Evolutionary conservation across 2,329 filamentous ascomycete species (phyloP).

Genomic region (Sordariomycetes sp.): DNA sequence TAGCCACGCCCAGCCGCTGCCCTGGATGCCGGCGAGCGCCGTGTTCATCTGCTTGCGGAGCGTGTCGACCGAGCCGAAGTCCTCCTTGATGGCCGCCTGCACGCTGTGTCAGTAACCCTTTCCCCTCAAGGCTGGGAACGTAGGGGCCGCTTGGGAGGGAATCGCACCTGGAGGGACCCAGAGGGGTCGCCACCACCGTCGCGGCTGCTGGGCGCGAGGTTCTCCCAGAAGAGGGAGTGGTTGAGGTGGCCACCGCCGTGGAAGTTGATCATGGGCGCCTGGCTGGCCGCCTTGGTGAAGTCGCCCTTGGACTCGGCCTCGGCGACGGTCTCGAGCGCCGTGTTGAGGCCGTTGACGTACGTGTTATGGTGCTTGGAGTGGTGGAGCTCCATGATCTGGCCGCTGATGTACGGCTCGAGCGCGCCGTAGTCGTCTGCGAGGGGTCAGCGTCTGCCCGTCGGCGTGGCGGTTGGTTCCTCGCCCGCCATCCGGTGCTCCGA

Average conservation of each 20-base stretch:
- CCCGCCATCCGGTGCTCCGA: background rate
- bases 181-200: constrained; percentile 50
- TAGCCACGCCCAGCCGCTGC: constrained; percentile 86
- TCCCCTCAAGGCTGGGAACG: too few relatives aligned
- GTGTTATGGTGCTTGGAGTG: constrained; percentile 92
- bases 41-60: constrained; percentile 59
- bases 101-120: too few relatives aligned
- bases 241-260: constrained; percentile 81
- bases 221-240: constrained; percentile 80
- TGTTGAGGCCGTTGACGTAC: constrained; percentile 84
- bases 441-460: background rate
- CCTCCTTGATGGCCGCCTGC: constrained; percentile 47
- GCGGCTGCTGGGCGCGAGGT: constrained; percentile 58
- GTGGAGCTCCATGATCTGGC: constrained; percentile 94
- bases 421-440: constrained; percentile 77
- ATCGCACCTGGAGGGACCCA: constrained; percentile 45
- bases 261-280: constrained; percentile 57
- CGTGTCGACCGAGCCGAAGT: constrained; percentile 55
- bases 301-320: constrained; percentile 55
- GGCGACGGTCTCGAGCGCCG: constrained; percentile 60
- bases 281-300: constrained; percentile 33
- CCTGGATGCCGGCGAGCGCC: constrained; percentile 66
- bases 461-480: background rate
- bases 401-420: constrained; percentile 74
- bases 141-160: too few relatives aligned